phyloP scores from a whole-genome alignment of 805 yeast genomes.

The Wickerhamia fluorescens region DNA sequence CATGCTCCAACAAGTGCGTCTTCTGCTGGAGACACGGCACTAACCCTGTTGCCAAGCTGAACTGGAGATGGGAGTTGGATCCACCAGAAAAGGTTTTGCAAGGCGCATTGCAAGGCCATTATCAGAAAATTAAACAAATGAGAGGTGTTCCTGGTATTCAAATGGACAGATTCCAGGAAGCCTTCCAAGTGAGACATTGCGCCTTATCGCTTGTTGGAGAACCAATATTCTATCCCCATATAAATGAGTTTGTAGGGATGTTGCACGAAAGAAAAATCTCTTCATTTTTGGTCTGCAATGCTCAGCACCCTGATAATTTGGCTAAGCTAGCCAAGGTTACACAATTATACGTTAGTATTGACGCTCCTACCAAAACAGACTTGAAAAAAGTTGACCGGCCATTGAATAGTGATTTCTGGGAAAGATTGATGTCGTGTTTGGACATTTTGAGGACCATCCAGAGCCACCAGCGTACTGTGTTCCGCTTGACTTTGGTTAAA shows the following conservation, averaged over 20 bases:
- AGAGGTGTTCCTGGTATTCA: slow-evolving; percentile 93
- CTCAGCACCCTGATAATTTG: slow-evolving; percentile 88
- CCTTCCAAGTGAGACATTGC: slow-evolving; percentile 83
- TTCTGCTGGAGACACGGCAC: slow-evolving; percentile 98
- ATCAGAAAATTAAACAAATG: slow-evolving; percentile 87
- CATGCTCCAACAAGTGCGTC: slow-evolving; percentile 93
- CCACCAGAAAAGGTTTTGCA: slow-evolving; percentile 76
- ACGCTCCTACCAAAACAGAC: slow-evolving; percentile 81
- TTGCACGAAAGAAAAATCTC: slow-evolving; percentile 76
- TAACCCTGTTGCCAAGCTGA: slow-evolving; percentile 87
- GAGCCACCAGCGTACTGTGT: slow-evolving; percentile 81
- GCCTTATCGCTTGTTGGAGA: slow-evolving; percentile 92
- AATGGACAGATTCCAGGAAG: slow-evolving; percentile 84
- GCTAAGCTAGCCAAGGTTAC: slow-evolving; percentile 68
- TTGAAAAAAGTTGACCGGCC: slow-evolving; percentile 85
- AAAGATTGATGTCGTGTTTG: slow-evolving; percentile 70
- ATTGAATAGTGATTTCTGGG: slow-evolving; percentile 87
- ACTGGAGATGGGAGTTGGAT: slow-evolving; percentile 94
- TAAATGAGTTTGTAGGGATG: slow-evolving; percentile 75
- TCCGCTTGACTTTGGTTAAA: slow-evolving; percentile 82
- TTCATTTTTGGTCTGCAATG: slow-evolving; percentile 87
- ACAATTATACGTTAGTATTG: slow-evolving; percentile 86
- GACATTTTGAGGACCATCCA: slow-evolving; percentile 71
- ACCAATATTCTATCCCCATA: slow-evolving; percentile 89
- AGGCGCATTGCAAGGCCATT: slow-evolving; percentile 86